Evolutionary conservation across 140 eudicot species (phyloP).

Genomic region (Ambrosia hybrid): DNA sequence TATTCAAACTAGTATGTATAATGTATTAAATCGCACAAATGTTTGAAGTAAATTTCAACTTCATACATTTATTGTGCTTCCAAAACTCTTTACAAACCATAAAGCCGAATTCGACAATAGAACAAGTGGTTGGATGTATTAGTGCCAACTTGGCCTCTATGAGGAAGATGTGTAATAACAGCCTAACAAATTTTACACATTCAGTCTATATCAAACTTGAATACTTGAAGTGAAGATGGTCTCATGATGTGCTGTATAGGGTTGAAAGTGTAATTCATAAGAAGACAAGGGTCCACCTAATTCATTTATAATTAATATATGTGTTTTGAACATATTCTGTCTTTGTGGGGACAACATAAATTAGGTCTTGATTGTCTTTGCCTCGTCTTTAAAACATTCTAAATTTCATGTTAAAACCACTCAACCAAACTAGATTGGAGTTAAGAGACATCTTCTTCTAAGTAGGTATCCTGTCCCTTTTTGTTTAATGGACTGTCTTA

Average conservation of each 20-base stretch:
- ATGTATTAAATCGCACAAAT: neutral
- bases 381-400: slow-evolving; percentile 41
- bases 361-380: slow-evolving; percentile 38
- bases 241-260: slow-evolving; percentile 7
- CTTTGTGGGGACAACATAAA: slow-evolving; percentile 39
- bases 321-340: slow-evolving; percentile 24
- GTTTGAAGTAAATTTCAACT: neutral
- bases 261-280: neutral
- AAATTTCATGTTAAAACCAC: slow-evolving; percentile 23
- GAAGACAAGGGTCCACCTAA: slow-evolving; percentile 13
- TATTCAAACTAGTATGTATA: neutral
- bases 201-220: neutral
- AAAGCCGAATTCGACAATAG: slow-evolving; percentile 27
- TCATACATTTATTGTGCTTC: slow-evolving; percentile 18
- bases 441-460: slow-evolving; percentile 34
- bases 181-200: neutral
- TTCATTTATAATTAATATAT: slow-evolving; percentile 9
- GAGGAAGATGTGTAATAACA: slow-evolving; percentile 17
- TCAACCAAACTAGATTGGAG: slow-evolving; percentile 33
- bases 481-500: slow-evolving; percentile 28
- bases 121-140: slow-evolving; percentile 19
- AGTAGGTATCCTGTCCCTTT: slow-evolving; percentile 48
- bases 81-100: neutral
- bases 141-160: slow-evolving; percentile 17
- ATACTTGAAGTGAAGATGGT: slow-evolving; percentile 13